Conservation (phyloP, 352 stramenopile species). For the Globisporangium barbulae region DNA sequence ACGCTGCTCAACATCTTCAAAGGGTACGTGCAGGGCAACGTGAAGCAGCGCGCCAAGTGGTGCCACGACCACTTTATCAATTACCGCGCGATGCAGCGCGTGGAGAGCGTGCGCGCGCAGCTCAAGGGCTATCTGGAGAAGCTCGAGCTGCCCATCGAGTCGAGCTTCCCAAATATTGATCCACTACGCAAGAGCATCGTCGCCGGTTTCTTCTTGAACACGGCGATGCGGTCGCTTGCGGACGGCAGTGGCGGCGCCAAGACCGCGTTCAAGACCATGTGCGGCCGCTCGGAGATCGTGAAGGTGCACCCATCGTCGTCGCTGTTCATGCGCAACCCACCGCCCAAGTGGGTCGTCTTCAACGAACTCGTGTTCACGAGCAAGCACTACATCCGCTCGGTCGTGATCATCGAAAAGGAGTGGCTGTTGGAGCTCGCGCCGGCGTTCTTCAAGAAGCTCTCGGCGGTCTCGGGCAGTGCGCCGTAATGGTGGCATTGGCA, state of each 20-base stretch:
- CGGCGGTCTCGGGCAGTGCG: slow-evolving; percentile 11
- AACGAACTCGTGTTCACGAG: slow-evolving; percentile 91
- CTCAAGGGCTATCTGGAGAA: slow-evolving; percentile 71
- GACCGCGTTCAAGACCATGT: slow-evolving; percentile 87
- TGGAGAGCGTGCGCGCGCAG: slow-evolving; percentile 80
- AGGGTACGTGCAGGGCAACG: slow-evolving; percentile 60
- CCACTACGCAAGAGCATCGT: slow-evolving; percentile 87
- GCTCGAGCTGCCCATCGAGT: slow-evolving; percentile 61
- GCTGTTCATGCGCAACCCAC: slow-evolving; percentile 86
- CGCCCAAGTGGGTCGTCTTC: slow-evolving; percentile 84
- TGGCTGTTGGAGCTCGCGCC: slow-evolving; percentile 86
- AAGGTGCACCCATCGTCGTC: slow-evolving; percentile 89
- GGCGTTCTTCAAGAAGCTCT: slow-evolving; percentile 78
- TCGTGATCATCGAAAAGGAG: slow-evolving; percentile 87
- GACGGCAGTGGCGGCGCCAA: slow-evolving; percentile 63
- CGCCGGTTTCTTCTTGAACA: slow-evolving; percentile 87
- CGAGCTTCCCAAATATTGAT: slow-evolving; percentile 74
- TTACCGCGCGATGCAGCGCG: slow-evolving; percentile 73
- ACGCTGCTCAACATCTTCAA: slow-evolving; percentile 84
- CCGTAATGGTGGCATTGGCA: background rate
- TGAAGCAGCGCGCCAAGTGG: slow-evolving; percentile 85
- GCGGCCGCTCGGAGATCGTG: slow-evolving; percentile 73
- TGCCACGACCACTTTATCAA: slow-evolving; percentile 88
- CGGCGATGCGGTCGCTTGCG: slow-evolving; percentile 78
- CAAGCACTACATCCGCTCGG: slow-evolving; percentile 89